Percentiles rank a stretch among this genome's conserved stretches.
phyloP scores from a whole-genome alignment of 192 early-diverging fungal genomes.

The Coemansia sp. region DNA sequence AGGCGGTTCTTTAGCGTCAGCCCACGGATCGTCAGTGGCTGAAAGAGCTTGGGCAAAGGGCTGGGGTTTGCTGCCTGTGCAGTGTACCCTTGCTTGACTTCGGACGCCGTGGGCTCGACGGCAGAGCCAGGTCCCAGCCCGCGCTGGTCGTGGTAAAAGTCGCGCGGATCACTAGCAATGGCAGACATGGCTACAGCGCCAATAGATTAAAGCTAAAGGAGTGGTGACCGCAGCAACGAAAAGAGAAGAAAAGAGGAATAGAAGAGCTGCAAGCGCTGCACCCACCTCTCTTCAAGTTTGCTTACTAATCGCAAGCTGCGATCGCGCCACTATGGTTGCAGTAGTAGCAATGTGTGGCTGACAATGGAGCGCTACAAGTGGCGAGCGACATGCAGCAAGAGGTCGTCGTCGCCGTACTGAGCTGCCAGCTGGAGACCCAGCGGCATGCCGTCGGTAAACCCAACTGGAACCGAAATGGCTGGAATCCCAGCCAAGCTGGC shows the following conservation, averaged over 20 bases:
- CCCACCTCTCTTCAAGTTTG: neutral
- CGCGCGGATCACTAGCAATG: neutral
- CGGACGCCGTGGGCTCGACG: constrained; percentile 30
- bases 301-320: neutral
- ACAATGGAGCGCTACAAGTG: neutral
- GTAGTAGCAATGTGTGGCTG: neutral
- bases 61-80: neutral
- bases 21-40: constrained; percentile 65
- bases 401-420: constrained; percentile 78
- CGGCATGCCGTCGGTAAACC: constrained; percentile 55
- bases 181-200: neutral
- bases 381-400: constrained; percentile 32
- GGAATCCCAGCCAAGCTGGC: constrained; percentile 82
- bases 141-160: constrained; percentile 36
- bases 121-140: constrained; percentile 29
- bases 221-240: too few relatives aligned
- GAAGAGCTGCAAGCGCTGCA: too few relatives aligned
- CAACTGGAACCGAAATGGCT: constrained; percentile 65
- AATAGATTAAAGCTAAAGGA: neutral
- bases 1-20: constrained; percentile 73
- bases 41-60: constrained; percentile 57
- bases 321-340: neutral
- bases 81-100: constrained; percentile 34
- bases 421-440: constrained; percentile 82
- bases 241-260: too few relatives aligned